Conservation (phyloP, 345 rosid genomes). For the Eucalyptus coolabah region DNA sequence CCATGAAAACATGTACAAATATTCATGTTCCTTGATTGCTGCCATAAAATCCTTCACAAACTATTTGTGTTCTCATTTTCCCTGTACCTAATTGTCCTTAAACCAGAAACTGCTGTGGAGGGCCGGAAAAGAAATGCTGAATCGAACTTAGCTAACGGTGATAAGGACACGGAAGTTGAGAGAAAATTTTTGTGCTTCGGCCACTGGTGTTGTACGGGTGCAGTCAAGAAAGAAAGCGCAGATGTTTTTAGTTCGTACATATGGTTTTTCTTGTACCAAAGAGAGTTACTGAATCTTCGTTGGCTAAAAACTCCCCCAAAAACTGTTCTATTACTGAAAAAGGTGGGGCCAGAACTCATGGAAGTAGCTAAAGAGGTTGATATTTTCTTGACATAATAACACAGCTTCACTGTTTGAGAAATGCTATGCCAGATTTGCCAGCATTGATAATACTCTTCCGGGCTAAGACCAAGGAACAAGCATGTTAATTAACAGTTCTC, state of each 20-base stretch:
- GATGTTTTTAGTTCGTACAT: constrained; percentile 90
- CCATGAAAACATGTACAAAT: not conserved
- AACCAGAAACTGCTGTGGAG: constrained; percentile 4
- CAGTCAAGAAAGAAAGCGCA: constrained; percentile 95
- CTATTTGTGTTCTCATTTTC: not conserved
- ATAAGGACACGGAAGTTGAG: constrained; percentile 48
- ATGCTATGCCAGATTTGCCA: not conserved
- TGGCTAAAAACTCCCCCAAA: constrained; percentile 89
- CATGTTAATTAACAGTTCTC: not conserved
- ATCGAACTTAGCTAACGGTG: constrained; percentile 28
- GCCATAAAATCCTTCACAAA: not conserved
- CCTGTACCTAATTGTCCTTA: not conserved
- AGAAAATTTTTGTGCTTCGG: constrained; percentile 89
- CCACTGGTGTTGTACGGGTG: constrained; percentile 93
- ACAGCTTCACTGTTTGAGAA: not conserved
- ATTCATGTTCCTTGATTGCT: not conserved
- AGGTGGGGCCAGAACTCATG: constrained; percentile 81
- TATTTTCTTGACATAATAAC: not conserved
- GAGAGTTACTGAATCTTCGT: constrained; percentile 92
- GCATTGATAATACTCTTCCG: not conserved
- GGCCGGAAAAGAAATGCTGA: constrained; percentile 8
- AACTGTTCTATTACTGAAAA: constrained; percentile 71
- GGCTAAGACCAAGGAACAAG: not conserved
- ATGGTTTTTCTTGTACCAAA: constrained; percentile 87
- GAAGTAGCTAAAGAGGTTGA: constrained; percentile 91